Conservation (phyloP, 176 grass and related monocot genomes). For the Musa itinerans region DNA sequence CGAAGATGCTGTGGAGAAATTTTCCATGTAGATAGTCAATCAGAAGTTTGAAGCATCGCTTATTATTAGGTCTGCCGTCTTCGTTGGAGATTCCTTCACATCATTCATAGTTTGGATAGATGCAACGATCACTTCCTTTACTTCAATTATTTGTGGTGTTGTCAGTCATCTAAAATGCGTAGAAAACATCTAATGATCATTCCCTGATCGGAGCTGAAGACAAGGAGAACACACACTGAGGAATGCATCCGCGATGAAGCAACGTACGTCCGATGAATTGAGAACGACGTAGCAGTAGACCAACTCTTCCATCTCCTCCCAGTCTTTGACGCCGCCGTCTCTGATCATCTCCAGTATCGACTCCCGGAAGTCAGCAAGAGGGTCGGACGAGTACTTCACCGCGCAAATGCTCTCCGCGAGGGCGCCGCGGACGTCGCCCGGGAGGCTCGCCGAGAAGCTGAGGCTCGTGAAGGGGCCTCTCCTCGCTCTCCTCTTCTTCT, state of each 20-base stretch:
- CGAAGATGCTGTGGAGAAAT: no score
- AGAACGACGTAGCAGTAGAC: constrained; percentile 3
- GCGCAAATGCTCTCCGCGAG: background rate
- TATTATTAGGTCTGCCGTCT: no score
- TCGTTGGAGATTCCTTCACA: no score
- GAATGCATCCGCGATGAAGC: background rate
- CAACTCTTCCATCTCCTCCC: constrained; percentile 9
- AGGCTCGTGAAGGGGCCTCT: background rate
- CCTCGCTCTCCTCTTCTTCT: background rate
- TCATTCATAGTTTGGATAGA: no score
- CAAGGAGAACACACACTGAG: background rate
- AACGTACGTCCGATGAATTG: background rate
- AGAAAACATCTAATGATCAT: no score
- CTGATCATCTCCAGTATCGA: background rate
- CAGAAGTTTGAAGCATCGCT: no score
- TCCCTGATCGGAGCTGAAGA: background rate
- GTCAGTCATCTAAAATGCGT: no score
- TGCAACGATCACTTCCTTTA: no score
- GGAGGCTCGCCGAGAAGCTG: constrained; percentile 4
- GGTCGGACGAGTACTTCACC: background rate
- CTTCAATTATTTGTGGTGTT: no score
- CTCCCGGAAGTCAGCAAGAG: background rate
- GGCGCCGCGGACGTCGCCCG: background rate
- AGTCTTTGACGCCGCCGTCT: background rate
- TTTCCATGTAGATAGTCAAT: no score